A percentile compares a stretch with the other conserved stretches of the same genome.
These are phyloP conservation scores for Heterobasidion occidentale DNA, from an alignment of 1,284 basidiomycete species.

Conservation along the genomic window DNA sequence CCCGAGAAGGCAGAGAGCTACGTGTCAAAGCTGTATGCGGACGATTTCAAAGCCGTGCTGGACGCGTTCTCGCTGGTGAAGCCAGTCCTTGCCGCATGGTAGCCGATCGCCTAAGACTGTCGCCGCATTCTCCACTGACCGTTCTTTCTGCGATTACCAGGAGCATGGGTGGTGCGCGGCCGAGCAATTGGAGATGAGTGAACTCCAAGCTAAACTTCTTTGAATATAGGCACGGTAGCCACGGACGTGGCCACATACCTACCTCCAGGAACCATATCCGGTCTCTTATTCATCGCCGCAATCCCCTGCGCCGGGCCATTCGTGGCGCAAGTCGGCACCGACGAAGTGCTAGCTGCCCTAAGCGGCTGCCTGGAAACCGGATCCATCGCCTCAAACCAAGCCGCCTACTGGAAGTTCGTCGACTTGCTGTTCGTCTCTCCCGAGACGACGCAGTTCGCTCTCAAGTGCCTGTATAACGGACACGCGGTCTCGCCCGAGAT, in stretches of 20 bases:
- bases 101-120: background rate
- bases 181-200: background rate
- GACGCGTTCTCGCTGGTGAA: slow-evolving; percentile 7
- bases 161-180: background rate
- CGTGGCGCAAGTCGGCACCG: background rate
- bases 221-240: background rate
- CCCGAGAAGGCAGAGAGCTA: slow-evolving; percentile 7
- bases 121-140: background rate
- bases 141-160: background rate
- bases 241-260: background rate
- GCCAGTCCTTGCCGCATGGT: slow-evolving; percentile 12
- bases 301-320: background rate
- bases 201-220: too few species aligned
- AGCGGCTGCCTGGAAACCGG: background rate
- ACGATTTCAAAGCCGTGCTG: slow-evolving; percentile 12
- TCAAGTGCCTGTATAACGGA: background rate
- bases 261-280: background rate
- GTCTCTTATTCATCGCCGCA: background rate
- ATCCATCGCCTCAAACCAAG: background rate
- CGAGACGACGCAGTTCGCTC: background rate
- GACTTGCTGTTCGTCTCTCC: background rate
- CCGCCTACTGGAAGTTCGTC: background rate
- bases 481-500: background rate
- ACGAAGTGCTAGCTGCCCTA: background rate
- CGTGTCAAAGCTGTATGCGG: slow-evolving; percentile 9